Base-by-base conservation (phyloP, 441 rosid species). In the Erodium chrysanthum region DNA sequence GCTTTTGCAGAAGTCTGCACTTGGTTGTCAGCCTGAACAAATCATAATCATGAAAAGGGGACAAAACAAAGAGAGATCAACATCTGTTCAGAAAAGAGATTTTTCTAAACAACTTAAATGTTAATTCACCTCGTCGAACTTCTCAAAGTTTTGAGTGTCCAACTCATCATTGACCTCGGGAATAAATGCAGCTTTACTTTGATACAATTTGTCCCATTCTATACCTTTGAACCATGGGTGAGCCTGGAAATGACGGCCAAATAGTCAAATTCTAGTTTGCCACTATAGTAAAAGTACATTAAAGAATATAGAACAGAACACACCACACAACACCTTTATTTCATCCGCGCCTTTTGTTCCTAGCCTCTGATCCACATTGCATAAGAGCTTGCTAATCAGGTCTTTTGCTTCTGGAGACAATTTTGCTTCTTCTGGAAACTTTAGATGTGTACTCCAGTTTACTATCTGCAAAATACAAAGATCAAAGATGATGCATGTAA, bases 21-120 rank as follows among this genome's bases (percentile, higher is more conserved):
- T 79, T 86, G 90, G 73, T 71, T 86, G 68, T 91, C 97, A 44
- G 77, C 80, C 98, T 93, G 79, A 35, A 77, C 37, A 69, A 75
- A 74, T 73, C 46, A 67, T 52, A 48, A 15, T 11, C 66, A 66
- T 35, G 44, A 46, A 59, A 42, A 17, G 58, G 48, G 69, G 66
- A 11, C 17, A 48, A 48, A n/a, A 48, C 56, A n/a, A n/a, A 14
- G 2, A 14, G 2, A 48, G 18, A 17, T 17, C 56, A 48, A 48
- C 4, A 48, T 4, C 5, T 14, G 56, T 48, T 48, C 20, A 48
- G 5, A n/a, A 48, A 48, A 9, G 56, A 4, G 56, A 48, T 48
- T 48, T 46, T 48, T 48, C 20, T 48, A 20, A 48, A n/a, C 18
- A 9, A 48, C 6, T 14, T 48, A 48, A 48, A 48, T 15, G 10